These are phyloP conservation scores for Chlamydomonas schloesseri DNA, from an alignment of 139 green algal genomes.

Conservation along the genomic window DNA sequence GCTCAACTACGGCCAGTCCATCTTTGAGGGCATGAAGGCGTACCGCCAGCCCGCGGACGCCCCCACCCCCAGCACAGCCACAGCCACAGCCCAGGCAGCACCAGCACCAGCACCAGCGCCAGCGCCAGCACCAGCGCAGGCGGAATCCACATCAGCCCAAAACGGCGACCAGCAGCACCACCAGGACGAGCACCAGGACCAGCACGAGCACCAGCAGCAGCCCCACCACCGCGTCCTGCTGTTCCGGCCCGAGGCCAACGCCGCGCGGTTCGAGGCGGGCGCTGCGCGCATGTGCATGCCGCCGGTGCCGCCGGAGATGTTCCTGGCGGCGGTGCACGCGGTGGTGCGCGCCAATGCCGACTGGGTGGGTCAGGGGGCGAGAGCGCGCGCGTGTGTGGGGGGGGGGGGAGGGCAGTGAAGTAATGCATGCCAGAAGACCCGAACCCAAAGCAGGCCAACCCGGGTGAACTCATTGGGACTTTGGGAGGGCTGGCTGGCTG, in stretches of 20 bases:
- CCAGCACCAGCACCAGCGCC: too few species aligned
- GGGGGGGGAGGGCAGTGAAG: background rate
- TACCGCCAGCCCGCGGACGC: constrained; percentile 59
- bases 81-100: constrained; percentile 80
- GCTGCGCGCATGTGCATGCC: constrained; percentile 41
- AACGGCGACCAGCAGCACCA: background rate
- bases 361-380: constrained; percentile 2
- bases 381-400: background rate
- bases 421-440: background rate
- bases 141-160: too few species aligned
- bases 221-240: constrained; percentile 24
- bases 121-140: background rate
- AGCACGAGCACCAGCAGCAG: background rate
- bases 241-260: background rate
- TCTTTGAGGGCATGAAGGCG: constrained; percentile 98
- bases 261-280: constrained; percentile 20
- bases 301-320: constrained; percentile 21
- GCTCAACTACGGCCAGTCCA: constrained; percentile 96
- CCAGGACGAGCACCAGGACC: too few species aligned
- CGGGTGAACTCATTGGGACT: too few species aligned
- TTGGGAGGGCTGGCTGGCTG: too few species aligned
- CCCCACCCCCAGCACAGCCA: constrained; percentile 70
- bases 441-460: too few species aligned
- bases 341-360: constrained; percentile 7
- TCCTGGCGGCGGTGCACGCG: constrained; percentile 10